Percentiles rank a stretch among this genome's conserved stretches.
These are phyloP conservation scores for Arthrobotrys entomopaga DNA, from an alignment of 2,329 filamentous ascomycete genomes.

Conservation along the genomic window DNA sequence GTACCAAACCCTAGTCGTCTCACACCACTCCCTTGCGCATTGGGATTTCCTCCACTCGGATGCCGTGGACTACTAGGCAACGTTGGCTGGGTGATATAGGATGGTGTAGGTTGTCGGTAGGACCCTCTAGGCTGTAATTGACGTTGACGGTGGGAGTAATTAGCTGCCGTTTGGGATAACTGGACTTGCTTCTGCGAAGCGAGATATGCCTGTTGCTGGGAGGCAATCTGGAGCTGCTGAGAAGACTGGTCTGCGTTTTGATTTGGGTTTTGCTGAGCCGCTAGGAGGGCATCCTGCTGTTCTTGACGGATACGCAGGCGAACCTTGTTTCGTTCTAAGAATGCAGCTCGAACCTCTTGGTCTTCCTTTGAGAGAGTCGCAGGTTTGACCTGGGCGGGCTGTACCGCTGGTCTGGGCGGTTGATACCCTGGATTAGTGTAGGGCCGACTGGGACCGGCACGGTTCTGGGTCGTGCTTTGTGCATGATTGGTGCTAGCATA, in stretches of 20 bases:
- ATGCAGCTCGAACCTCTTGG: conserved; percentile 39
- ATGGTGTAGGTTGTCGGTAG: conserved; percentile 38
- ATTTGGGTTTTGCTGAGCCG: conserved; percentile 24
- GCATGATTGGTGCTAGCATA: conserved; percentile 22
- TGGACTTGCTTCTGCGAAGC: conserved; percentile 34
- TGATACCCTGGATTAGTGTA: conserved; percentile 36
- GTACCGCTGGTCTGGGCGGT: conserved; percentile 26
- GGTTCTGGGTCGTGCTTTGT: conserved; percentile 16
- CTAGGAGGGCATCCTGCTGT: conserved; percentile 40
- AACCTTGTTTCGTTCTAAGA: conserved; percentile 36
- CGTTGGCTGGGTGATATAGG: conserved; percentile 51
- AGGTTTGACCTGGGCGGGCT: conserved; percentile 10
- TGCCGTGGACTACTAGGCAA: conserved; percentile 45
- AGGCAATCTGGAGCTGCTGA: not conserved
- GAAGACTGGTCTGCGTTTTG: conserved; percentile 3
- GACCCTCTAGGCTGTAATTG: conserved; percentile 49
- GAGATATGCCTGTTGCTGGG: conserved; percentile 38
- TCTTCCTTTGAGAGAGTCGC: conserved; percentile 38
- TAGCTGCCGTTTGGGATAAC: conserved; percentile 34
- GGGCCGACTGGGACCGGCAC: conserved; percentile 10
- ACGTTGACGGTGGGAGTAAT: conserved; percentile 45
- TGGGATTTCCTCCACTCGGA: conserved; percentile 3
- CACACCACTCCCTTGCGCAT: not conserved
- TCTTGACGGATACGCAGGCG: conserved; percentile 39
- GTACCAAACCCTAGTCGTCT: not conserved